Evolutionary conservation across 139 green algal genomes (phyloP), one percentile per base, ranked within the genome.

Genomic region (Chlorella sp.): DNA sequence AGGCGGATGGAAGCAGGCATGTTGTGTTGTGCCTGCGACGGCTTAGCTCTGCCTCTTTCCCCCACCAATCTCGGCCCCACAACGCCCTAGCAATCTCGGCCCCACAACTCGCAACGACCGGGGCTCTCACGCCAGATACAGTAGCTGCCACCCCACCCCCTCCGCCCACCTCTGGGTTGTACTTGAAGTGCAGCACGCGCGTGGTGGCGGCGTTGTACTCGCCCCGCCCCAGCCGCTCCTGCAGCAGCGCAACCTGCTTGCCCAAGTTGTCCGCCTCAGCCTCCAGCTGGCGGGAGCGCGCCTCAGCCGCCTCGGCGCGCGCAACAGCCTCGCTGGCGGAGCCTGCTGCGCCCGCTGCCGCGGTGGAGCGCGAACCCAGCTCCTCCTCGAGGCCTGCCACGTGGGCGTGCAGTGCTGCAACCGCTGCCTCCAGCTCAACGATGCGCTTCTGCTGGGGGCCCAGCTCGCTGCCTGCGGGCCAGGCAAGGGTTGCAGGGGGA

Each of bases 151-250:
- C 46, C 46, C 11, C 46, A 54, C n/a, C n/a, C n/a, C n/a, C n/a
- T n/a, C n/a, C n/a, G n/a, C n/a, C n/a, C n/a, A n/a, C 84, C 80
- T 96, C 90, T 0, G 94, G 94, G 88, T 97, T 97, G 81, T 84
- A 83, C 81, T 90, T 88, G 58, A 96, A 82, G 88, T 98, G 95
- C 81, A 98, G 79, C 69, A 98, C 92, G 7, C 90, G 89, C 36
- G 90, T 95, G 72, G 78, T 87, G 24, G 76, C 81, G 8, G 85
- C 76, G 75, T 94, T 89, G 80, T 90, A 94, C 64, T 97, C 93
- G 20, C 95, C 95, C 5, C 85, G 83, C 8, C 90, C 92, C 78
- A 96, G 51, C 60, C 91, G 90, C 80, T 93, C 88, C 89, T 94
- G 78, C 51, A 82, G 54, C 76, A 82, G 56, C 76, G 76, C 80